Conservation (phyloP, 2,329 filamentous ascomycete genomes). For the Aaosphaeria pasadenensis region DNA sequence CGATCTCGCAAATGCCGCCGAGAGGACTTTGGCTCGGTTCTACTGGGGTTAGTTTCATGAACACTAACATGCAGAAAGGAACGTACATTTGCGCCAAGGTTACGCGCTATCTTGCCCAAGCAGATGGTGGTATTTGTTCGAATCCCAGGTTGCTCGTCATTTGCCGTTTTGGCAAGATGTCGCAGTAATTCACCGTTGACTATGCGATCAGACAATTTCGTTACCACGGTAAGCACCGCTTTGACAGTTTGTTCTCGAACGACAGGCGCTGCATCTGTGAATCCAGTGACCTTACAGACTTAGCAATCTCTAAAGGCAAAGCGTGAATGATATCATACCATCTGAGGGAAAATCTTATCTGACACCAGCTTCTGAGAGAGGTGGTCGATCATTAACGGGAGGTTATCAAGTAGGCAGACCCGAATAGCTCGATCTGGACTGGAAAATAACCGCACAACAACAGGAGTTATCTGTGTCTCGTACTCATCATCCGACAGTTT, state of each 20-base stretch:
- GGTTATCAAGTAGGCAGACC: conserved; percentile 83
- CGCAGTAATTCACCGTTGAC: conserved; percentile 91
- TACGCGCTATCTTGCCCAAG: conserved; percentile 90
- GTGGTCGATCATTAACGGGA: conserved; percentile 88
- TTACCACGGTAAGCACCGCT: conserved; percentile 81
- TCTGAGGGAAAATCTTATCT: conserved; percentile 93
- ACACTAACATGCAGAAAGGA: no score
- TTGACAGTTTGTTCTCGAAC: conserved; percentile 96
- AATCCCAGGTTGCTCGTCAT: conserved; percentile 96
- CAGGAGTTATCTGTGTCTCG: conserved; percentile 76
- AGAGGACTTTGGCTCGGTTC: conserved; percentile 83
- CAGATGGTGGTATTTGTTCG: conserved; percentile 98
- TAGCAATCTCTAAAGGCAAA: not conserved
- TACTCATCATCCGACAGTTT: conserved; percentile 92
- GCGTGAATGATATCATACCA: conserved; percentile 53
- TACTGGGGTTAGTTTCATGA: conserved; percentile 30
- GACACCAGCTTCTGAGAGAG: conserved; percentile 85
- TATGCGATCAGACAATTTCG: conserved; percentile 85
- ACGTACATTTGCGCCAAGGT: conserved; percentile 64
- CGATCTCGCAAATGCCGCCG: conserved; percentile 86
- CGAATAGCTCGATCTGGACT: conserved; percentile 91
- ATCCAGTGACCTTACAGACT: conserved; percentile 71
- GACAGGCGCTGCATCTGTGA: conserved; percentile 85
- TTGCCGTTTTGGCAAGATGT: conserved; percentile 91
- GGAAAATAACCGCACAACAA: conserved; percentile 80